phyloP scores from a whole-genome alignment of 257 asterid genomes.

The Ilex aquifolium region DNA sequence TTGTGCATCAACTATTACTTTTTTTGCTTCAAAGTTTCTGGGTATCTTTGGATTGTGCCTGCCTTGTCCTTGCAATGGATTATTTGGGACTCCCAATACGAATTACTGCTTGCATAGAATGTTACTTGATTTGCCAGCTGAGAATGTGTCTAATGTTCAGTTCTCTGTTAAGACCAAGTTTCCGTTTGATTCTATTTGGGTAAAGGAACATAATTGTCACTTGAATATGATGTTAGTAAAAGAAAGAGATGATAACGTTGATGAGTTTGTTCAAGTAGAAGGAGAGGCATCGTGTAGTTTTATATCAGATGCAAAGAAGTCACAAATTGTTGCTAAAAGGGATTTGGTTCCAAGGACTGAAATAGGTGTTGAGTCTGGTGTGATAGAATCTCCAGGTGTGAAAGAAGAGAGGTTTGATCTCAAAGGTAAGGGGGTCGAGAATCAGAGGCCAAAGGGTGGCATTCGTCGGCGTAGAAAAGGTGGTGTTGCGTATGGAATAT shows the following conservation, averaged over 20 bases:
- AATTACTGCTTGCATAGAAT: constrained; percentile 47
- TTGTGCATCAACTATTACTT: constrained; percentile 66
- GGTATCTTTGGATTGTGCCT: constrained; percentile 58
- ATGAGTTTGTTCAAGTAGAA: constrained; percentile 45
- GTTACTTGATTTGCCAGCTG: constrained; percentile 55
- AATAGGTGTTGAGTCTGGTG: constrained; percentile 3
- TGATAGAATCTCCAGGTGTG: constrained; percentile 3
- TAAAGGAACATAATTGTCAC: constrained; percentile 11
- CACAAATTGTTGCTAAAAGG: constrained; percentile 17
- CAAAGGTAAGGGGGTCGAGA: constrained; percentile 56
- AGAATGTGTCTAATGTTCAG: constrained; percentile 53
- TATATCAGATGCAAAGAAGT: constrained; percentile 38
- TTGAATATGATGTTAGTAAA: constrained; percentile 21
- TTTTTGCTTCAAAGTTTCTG: constrained; percentile 53
- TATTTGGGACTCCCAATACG: constrained; percentile 28
- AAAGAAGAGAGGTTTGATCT: constrained; percentile 40
- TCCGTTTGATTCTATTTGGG: constrained; percentile 49
- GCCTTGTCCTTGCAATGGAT: constrained; percentile 76
- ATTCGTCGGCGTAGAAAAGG: constrained; percentile 33
- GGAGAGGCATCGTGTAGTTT: constrained; percentile 65
- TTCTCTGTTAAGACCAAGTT: constrained; percentile 43
- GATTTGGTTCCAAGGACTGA: constrained; percentile 11
- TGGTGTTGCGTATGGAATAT: constrained; percentile 26
- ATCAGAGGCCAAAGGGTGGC: constrained; percentile 43
- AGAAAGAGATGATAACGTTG: constrained; percentile 17